Conservation (phyloP, 1,139 yeast genomes). For the Lodderomyces metapsilosis region DNA sequence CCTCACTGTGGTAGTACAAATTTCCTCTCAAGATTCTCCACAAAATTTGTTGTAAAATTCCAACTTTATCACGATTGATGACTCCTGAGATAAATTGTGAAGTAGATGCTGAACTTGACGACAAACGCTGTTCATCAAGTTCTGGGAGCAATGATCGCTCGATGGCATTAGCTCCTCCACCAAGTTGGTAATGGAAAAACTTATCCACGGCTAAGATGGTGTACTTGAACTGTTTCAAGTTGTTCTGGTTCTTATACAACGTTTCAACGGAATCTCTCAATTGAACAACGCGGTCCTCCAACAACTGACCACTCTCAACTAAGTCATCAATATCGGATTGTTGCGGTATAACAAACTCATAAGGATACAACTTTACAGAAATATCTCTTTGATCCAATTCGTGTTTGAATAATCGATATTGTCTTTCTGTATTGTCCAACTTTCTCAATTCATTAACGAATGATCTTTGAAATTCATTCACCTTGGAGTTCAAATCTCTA, state of each 20-base stretch:
- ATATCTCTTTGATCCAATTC: constrained; percentile 52
- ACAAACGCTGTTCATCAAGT: constrained; percentile 12
- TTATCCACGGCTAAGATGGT: constrained; percentile 61
- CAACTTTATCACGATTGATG: constrained; percentile 68
- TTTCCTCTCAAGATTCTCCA: constrained; percentile 96
- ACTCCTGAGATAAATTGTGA: constrained; percentile 75
- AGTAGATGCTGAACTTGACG: constrained; percentile 12
- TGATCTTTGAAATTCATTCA: constrained; percentile 69
- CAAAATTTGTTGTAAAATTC: constrained; percentile 76
- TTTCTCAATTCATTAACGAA: constrained; percentile 68
- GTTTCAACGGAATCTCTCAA: constrained; percentile 37
- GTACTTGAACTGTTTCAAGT: constrained; percentile 36
- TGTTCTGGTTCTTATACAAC: constrained; percentile 35
- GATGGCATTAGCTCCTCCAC: constrained; percentile 20
- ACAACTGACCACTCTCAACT: constrained; percentile 59
- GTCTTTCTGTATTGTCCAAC: constrained; percentile 68
- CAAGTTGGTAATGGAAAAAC: constrained; percentile 47
- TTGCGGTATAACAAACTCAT: constrained; percentile 41
- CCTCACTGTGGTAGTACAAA: constrained; percentile 69
- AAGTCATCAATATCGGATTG: constrained; percentile 76
- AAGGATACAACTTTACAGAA: constrained; percentile 41
- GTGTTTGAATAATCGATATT: constrained; percentile 50
- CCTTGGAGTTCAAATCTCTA: constrained; percentile 65
- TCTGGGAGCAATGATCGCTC: constrained; percentile 25
- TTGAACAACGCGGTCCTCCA: constrained; percentile 44